Conservation (phyloP, 371 early-diverging fungal genomes). For the Mortierella sp. region DNA sequence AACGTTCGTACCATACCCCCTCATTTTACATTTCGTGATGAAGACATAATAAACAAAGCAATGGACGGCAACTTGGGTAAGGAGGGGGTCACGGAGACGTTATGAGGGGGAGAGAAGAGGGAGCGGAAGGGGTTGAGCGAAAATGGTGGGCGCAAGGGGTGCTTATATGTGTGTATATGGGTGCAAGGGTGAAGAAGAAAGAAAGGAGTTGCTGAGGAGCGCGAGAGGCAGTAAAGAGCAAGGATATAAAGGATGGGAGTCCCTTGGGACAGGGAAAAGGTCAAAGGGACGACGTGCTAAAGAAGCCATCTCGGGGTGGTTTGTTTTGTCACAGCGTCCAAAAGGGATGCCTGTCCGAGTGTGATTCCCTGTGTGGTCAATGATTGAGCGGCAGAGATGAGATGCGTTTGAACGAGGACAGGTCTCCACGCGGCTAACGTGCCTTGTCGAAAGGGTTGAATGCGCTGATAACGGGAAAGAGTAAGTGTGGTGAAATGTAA, state of each 20-base stretch:
- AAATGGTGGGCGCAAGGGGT: not conserved
- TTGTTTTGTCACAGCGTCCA: no score
- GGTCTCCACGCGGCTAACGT: not conserved
- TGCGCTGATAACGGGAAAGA: no score
- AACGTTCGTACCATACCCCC: slow-evolving; percentile 3
- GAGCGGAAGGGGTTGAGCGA: slow-evolving; percentile 1
- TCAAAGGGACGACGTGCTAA: not conserved
- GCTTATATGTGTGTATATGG: not conserved
- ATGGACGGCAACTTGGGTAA: not conserved
- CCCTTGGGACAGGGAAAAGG: not conserved
- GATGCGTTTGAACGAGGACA: not conserved
- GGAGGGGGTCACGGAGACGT: not conserved
- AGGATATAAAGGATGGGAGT: not conserved
- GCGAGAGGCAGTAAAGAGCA: not conserved
- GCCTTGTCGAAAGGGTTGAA: not conserved
- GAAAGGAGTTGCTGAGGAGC: not conserved
- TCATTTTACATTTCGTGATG: not conserved
- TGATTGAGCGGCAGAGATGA: not conserved
- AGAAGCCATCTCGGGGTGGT: not conserved
- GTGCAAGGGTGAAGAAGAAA: not conserved
- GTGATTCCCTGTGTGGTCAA: no score
- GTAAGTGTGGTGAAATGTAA: no score
- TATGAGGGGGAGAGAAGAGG: not conserved
- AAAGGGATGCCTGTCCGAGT: no score
- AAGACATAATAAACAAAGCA: not conserved